Evolutionary conservation across 1,139 yeast species (phyloP).

Genomic region (Debaryomyces udenii): DNA sequence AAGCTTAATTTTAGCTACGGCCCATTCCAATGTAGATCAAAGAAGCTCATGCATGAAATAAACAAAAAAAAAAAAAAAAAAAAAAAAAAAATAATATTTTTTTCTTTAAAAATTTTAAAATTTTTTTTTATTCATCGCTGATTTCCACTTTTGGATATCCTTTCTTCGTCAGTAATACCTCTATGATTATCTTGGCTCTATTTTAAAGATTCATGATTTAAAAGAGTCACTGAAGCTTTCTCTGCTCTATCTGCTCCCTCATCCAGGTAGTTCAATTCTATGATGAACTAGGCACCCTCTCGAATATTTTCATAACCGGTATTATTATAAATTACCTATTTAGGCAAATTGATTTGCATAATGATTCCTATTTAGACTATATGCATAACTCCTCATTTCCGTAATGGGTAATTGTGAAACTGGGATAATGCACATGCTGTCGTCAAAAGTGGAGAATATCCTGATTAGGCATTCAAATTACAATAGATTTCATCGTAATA

Average conservation of each 20-base stretch:
- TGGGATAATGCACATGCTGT: conserved; percentile 8
- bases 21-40: not conserved
- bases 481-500: not conserved
- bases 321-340: conserved; percentile 18
- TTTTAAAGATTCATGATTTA: too few species aligned
- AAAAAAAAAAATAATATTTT: not conserved
- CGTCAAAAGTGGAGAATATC: conserved; percentile 6
- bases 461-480: conserved; percentile 7
- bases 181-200: too few species aligned
- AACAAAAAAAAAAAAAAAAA: conserved; percentile 2
- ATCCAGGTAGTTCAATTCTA: too few species aligned
- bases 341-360: conserved; percentile 25
- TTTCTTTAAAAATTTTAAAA: not conserved
- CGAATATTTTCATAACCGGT: not conserved
- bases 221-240: too few species aligned
- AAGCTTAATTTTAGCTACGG: not conserved
- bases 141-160: too few species aligned
- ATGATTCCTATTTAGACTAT: conserved; percentile 22
- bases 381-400: conserved; percentile 28
- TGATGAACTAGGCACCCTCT: too few species aligned
- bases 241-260: too few species aligned
- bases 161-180: too few species aligned
- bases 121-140: not conserved
- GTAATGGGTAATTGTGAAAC: conserved; percentile 18
- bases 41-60: conserved; percentile 1